Conservation (phyloP, 2,329 filamentous ascomycete species). For the Chaetothyriales sp. region DNA sequence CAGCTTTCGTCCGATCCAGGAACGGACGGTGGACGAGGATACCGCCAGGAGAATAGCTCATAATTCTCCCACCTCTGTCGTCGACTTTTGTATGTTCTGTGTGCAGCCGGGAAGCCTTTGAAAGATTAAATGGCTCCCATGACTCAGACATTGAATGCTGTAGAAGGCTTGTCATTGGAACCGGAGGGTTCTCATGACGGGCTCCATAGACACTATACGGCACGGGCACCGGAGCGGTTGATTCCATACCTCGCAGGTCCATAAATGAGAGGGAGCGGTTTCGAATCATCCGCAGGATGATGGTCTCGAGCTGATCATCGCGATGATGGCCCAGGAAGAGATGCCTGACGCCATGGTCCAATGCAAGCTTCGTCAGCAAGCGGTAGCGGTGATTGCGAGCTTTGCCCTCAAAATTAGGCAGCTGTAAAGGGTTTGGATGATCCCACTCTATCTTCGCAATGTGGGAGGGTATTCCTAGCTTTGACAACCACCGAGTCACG, state of each 20-base stretch:
- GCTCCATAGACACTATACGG: neutral
- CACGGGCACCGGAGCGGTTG: neutral
- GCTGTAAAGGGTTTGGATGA: constrained; percentile 25
- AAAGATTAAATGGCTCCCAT: neutral
- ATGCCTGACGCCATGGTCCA: constrained; percentile 36
- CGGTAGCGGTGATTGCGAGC: constrained; percentile 65
- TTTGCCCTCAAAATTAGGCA: constrained; percentile 59
- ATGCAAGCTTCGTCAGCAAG: constrained; percentile 50
- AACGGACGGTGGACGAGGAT: constrained; percentile 56
- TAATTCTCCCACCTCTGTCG: neutral
- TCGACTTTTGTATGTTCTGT: neutral
- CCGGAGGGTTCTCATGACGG: neutral
- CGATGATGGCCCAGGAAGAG: constrained; percentile 74
- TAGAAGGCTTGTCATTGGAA: neutral
- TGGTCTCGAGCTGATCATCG: constrained; percentile 84
- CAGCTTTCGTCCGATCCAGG: constrained; percentile 42
- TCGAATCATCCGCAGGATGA: constrained; percentile 58
- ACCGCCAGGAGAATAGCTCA: constrained; percentile 26
- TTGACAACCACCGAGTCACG: constrained; percentile 34
- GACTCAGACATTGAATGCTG: neutral
- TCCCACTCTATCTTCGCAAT: constrained; percentile 41
- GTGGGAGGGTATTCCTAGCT: constrained; percentile 31
- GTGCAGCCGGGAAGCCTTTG: neutral
- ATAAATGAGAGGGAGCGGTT: constrained; percentile 7
- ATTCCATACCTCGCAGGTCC: constrained; percentile 12